Evolutionary conservation across 2,329 filamentous ascomycete genomes (phyloP).

Genomic region (Sphaceloma murrayae): DNA sequence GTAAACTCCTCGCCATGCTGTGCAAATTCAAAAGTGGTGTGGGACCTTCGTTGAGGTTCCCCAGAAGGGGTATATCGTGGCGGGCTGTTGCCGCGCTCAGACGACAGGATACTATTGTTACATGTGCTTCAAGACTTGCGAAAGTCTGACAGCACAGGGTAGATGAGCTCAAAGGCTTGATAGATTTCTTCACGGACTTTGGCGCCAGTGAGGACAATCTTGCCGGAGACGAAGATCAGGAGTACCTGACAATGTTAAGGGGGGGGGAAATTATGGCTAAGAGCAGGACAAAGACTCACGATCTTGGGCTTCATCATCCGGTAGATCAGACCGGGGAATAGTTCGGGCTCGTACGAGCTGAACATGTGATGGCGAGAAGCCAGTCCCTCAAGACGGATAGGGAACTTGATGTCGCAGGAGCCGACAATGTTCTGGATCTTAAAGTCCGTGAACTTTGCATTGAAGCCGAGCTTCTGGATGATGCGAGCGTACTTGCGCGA

Average conservation of each 20-base stretch:
- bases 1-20: constrained; percentile 20
- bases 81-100: constrained; percentile 16
- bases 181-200: constrained; percentile 98
- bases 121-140: constrained; percentile 26
- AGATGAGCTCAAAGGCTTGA: constrained; percentile 93
- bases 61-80: constrained; percentile 13
- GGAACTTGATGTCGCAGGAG: constrained; percentile 98
- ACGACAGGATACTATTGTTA: constrained; percentile 17
- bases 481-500: constrained; percentile 97
- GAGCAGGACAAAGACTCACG: constrained; percentile 19
- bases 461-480: constrained; percentile 99
- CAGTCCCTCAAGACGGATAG: constrained; percentile 89
- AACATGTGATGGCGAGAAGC: constrained; percentile 98
- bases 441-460: constrained; percentile 98
- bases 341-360: constrained; percentile 94
- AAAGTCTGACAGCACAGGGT: constrained; percentile 67
- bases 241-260: constrained; percentile 49
- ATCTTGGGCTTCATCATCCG: constrained; percentile 99
- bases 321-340: constrained; percentile 99
- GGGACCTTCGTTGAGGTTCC: constrained; percentile 5
- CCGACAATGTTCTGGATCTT: constrained; percentile 99
- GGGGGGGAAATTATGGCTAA: too few relatives aligned
- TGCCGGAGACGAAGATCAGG: constrained; percentile 94
- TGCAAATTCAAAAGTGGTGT: constrained; percentile 17
- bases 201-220: constrained; percentile 94